phyloP scores from a whole-genome alignment of 305 asterid species.

The Fraxinus dipetala region DNA sequence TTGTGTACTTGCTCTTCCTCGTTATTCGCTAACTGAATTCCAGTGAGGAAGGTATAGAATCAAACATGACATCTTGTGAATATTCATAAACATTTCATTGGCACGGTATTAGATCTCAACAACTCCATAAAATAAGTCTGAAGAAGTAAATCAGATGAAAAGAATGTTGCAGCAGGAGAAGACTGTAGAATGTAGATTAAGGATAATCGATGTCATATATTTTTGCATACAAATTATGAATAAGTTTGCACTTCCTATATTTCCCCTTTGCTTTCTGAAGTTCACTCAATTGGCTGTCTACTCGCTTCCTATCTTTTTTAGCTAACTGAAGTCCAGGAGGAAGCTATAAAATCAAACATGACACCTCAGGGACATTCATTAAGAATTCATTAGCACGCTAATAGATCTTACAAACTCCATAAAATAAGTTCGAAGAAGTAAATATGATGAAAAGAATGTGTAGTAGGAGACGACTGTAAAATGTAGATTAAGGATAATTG shows the following conservation, averaged over 20 bases:
- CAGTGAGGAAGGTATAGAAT: background rate
- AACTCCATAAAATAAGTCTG: background rate
- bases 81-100: background rate
- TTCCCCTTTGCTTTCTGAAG: conserved; percentile 12
- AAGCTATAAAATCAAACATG: background rate
- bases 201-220: background rate
- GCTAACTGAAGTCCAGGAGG: background rate
- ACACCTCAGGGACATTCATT: background rate
- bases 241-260: background rate
- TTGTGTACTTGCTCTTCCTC: background rate
- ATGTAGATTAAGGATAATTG: background rate
- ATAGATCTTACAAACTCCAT: background rate
- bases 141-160: background rate
- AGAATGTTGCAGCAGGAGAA: conserved; percentile 2
- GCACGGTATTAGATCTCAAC: background rate
- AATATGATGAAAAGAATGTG: background rate
- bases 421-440: background rate
- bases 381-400: background rate
- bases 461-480: background rate
- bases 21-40: background rate
- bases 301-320: background rate
- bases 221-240: background rate
- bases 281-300: background rate
- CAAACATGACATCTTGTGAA: background rate
- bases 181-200: background rate